Conservation (phyloP, 495 filamentous ascomycete species). For the Cenococcum geophilum region DNA sequence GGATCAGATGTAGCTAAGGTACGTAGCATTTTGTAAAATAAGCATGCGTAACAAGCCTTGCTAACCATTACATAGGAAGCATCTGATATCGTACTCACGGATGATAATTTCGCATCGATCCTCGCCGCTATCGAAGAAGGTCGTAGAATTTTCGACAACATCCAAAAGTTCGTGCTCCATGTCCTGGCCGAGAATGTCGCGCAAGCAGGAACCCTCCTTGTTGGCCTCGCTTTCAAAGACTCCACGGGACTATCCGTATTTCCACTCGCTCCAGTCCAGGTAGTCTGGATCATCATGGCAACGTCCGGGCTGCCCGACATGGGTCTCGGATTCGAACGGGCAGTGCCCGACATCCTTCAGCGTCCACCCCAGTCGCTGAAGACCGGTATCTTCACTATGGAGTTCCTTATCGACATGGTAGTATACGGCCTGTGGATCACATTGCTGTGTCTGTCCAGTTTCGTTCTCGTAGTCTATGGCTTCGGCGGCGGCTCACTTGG, state of each 20-base stretch:
- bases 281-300: slow-evolving; percentile 74
- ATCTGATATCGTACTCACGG: slow-evolving; percentile 70
- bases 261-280: slow-evolving; percentile 66
- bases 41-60: too few relatives aligned
- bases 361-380: slow-evolving; percentile 57
- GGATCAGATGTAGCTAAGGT: slow-evolving; percentile 86
- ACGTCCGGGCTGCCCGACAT: slow-evolving; percentile 71
- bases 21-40: too few relatives aligned
- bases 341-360: slow-evolving; percentile 60
- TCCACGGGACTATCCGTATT: slow-evolving; percentile 58
- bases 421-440: slow-evolving; percentile 69
- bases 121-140: slow-evolving; percentile 72
- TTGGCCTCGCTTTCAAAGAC: slow-evolving; percentile 69
- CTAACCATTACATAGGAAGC: too few relatives aligned
- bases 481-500: slow-evolving; percentile 57
- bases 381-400: slow-evolving; percentile 61
- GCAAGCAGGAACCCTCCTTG: slow-evolving; percentile 64
- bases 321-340: slow-evolving; percentile 65
- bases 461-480: slow-evolving; percentile 63
- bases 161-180: slow-evolving; percentile 77
- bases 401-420: slow-evolving; percentile 66
- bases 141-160: slow-evolving; percentile 72
- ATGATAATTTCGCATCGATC: slow-evolving; percentile 82
- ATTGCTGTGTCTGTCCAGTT: slow-evolving; percentile 58
- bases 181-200: slow-evolving; percentile 67